These are phyloP conservation scores for Pseudogymnoascus sp. DNA, from an alignment of 2,329 filamentous ascomycete genomes.

Conservation along the genomic window DNA sequence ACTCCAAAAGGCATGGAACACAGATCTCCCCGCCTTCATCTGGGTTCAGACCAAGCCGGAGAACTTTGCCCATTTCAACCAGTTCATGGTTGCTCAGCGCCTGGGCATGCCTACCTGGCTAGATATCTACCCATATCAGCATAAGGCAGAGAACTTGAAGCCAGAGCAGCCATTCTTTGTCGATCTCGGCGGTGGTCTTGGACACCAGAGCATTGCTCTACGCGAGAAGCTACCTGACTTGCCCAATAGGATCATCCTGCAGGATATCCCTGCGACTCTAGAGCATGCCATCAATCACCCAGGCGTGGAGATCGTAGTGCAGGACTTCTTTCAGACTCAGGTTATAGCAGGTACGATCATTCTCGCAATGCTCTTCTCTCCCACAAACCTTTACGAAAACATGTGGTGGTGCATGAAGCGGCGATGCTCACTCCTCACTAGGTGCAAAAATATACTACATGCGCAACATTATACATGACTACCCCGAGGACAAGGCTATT, in stretches of 20 bases:
- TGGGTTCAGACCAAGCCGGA: conserved; percentile 9
- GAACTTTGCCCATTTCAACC: conserved; percentile 9
- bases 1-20: no score
- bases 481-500: conserved; percentile 28
- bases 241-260: conserved; percentile 32
- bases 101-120: not conserved
- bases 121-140: not conserved
- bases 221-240: conserved; percentile 28
- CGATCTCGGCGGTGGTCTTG: conserved; percentile 35
- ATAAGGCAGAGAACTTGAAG: not conserved
- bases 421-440: not conserved
- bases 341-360: no score
- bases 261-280: conserved; percentile 34
- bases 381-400: no score
- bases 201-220: conserved; percentile 33
- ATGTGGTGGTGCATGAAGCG: no score
- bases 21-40: not conserved
- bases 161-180: conserved; percentile 28
- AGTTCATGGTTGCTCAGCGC: conserved; percentile 12
- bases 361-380: no score
- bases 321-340: conserved; percentile 27
- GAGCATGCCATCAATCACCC: conserved; percentile 18
- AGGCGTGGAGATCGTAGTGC: conserved; percentile 26
- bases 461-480: conserved; percentile 34
- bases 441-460: conserved; percentile 34